Conservation (phyloP, 106 monocot species). For the Posidonia australis region DNA sequence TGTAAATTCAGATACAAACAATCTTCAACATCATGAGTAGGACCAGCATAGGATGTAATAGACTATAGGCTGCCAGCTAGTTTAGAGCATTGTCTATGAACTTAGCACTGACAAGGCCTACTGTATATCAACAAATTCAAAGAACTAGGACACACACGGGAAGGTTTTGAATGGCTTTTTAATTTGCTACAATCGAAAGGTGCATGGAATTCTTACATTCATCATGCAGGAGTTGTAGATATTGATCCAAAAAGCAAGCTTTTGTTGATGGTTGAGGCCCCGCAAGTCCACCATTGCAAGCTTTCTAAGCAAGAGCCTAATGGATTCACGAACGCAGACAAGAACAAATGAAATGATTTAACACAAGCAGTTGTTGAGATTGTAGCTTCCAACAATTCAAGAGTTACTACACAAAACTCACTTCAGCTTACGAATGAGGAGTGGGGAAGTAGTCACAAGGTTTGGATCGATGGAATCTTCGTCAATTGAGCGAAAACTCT, state of each 20-base stretch:
- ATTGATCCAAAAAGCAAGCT: slow-evolving; percentile 98
- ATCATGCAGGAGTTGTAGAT: slow-evolving; percentile 97
- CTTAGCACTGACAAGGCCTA: too few species aligned
- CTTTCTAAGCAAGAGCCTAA: slow-evolving; percentile 54
- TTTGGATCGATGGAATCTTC: slow-evolving; percentile 18
- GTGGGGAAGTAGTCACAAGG: slow-evolving; percentile 9
- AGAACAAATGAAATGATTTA: too few species aligned
- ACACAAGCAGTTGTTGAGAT: too few species aligned
- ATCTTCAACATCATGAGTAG: too few species aligned
- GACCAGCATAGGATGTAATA: too few species aligned
- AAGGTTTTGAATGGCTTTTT: too few species aligned
- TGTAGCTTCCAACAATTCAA: background rate
- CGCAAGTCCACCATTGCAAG: slow-evolving; percentile 52
- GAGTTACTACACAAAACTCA: slow-evolving; percentile 20
- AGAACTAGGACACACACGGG: too few species aligned
- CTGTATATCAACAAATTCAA: too few species aligned
- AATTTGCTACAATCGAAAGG: background rate
- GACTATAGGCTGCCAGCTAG: too few species aligned
- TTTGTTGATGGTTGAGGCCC: slow-evolving; percentile 66
- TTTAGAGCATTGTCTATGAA: too few species aligned
- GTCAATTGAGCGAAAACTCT: slow-evolving; percentile 36
- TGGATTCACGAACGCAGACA: too few species aligned
- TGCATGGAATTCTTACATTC: slow-evolving; percentile 44
- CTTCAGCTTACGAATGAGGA: slow-evolving; percentile 44
- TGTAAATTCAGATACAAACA: too few species aligned